Evolutionary conservation across 257 asterid species (phyloP), one percentile per base, ranked within the genome.

Genomic region (Solanum tacnaense): DNA sequence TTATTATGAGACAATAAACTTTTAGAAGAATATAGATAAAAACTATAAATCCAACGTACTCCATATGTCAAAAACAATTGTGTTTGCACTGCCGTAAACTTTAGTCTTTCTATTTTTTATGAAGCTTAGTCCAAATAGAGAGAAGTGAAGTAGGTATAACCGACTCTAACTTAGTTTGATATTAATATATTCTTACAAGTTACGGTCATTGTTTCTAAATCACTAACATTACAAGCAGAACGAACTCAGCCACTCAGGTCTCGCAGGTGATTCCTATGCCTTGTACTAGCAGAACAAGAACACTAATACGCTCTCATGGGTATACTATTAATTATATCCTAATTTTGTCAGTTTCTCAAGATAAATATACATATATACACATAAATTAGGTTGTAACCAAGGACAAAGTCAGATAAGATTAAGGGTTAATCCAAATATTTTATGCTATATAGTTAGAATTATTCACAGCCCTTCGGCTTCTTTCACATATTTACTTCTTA

Each of bases 231-330:
- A 46, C 18, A 46, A 46, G 18, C 21, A 49, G 20, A 49, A 49
- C 21, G 21, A 49, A 49, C 60, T 49, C 44, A 39, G 12, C 44
- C 13, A 39, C 44, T 9, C 21, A 49, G 20, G 60, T 5, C 21
- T 49, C 56, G 6, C 2, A 13, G 2, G 18, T 49, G 60, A 2
- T 49, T 49, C 23, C 21, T 49, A 6, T 49, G 3, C 8, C 21
- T 15, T 49, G 21, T 49, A 49, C 21, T 49, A 15, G 9, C 9
- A 49, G 60, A 15, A 49, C 21, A 49, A 49, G 21, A 49, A 49
- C 3, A 49, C 21, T 16, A 49, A 5, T 2, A 52, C 7, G 0
- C 1, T 5, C 23, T 16, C 0, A 16, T 16, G 10, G 1, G 1
- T 52, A 52, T 9, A 52, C 10, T 6, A 1, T 52, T 18, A 52